A percentile compares a stretch with the other conserved stretches of the same genome.
Evolutionary conservation across 805 yeast genomes (phyloP).

Genomic region (Candida boidinii): DNA sequence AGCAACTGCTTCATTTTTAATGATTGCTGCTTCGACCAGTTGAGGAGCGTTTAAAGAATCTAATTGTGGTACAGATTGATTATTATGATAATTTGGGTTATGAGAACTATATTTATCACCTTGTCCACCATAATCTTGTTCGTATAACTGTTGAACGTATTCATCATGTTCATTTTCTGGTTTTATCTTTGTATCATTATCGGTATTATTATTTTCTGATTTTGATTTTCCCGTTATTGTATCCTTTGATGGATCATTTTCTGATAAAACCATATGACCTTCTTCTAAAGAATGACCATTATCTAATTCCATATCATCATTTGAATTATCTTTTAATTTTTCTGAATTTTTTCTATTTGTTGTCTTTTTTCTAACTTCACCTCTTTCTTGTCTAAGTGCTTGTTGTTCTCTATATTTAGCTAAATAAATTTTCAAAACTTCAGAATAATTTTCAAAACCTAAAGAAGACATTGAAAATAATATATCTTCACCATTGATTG

Average conservation of each 20-base stretch:
- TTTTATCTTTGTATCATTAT: slow-evolving; percentile 2
- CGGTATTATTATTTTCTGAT: not conserved
- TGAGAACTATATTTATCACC: slow-evolving; percentile 9
- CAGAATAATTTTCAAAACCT: slow-evolving; percentile 66
- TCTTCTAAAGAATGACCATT: too few species aligned
- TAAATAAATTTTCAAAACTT: slow-evolving; percentile 56
- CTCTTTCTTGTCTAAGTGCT: slow-evolving; percentile 60
- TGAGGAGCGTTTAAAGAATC: slow-evolving; percentile 1
- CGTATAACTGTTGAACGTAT: slow-evolving; percentile 24
- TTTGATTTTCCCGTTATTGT: too few species aligned
- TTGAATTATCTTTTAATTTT: too few species aligned
- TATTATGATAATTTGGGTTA: slow-evolving; percentile 21
- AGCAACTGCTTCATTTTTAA: not conserved
- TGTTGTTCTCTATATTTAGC: slow-evolving; percentile 70
- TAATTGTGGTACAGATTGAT: too few species aligned
- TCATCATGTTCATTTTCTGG: slow-evolving; percentile 9
- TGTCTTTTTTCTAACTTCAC: slow-evolving; percentile 33
- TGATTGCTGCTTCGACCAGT: slow-evolving; percentile 1
- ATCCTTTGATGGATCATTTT: too few species aligned
- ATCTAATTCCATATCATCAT: not conserved
- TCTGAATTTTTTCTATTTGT: slow-evolving; percentile 2
- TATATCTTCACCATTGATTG: slow-evolving; percentile 65
- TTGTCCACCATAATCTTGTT: slow-evolving; percentile 20
- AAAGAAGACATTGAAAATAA: slow-evolving; percentile 53
- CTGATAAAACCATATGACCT: too few species aligned